These are phyloP conservation scores for Boletus calvinii DNA, from an alignment of 1,284 basidiomycete species.

Conservation along the genomic window DNA sequence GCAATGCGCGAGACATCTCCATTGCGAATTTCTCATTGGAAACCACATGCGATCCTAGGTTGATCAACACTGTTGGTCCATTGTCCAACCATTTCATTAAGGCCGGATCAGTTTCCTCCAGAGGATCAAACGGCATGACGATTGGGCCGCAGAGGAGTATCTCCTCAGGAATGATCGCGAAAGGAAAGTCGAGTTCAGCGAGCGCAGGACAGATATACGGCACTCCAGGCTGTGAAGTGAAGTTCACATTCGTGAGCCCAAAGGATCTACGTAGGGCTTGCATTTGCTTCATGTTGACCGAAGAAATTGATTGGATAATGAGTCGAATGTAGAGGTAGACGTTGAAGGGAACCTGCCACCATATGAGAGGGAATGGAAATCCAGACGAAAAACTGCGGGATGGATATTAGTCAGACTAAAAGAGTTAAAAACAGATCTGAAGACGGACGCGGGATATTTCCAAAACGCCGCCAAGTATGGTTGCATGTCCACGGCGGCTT, in stretches of 20 bases:
- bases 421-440: not conserved
- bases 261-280: not conserved
- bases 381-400: not conserved
- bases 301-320: not conserved
- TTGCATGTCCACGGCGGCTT: not conserved
- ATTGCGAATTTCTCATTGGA: not conserved
- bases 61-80: slow-evolving; percentile 13
- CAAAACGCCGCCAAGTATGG: slow-evolving; percentile 2
- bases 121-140: slow-evolving; percentile 11
- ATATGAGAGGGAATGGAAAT: slow-evolving; percentile 8
- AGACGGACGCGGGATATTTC: slow-evolving; percentile 13
- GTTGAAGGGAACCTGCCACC: slow-evolving; percentile 17
- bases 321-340: slow-evolving; percentile 9
- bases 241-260: not conserved
- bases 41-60: slow-evolving; percentile 4
- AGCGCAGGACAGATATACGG: slow-evolving; percentile 6
- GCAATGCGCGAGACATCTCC: slow-evolving; percentile 13
- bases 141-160: slow-evolving; percentile 11
- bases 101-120: slow-evolving; percentile 10
- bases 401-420: not conserved
- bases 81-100: slow-evolving; percentile 15
- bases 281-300: not conserved
- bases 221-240: not conserved
- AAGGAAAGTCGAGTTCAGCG: slow-evolving; percentile 1
- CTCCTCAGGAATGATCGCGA: slow-evolving; percentile 1